Conservation (phyloP, 2,329 filamentous ascomycete genomes). For the Cordyceps javanica region DNA sequence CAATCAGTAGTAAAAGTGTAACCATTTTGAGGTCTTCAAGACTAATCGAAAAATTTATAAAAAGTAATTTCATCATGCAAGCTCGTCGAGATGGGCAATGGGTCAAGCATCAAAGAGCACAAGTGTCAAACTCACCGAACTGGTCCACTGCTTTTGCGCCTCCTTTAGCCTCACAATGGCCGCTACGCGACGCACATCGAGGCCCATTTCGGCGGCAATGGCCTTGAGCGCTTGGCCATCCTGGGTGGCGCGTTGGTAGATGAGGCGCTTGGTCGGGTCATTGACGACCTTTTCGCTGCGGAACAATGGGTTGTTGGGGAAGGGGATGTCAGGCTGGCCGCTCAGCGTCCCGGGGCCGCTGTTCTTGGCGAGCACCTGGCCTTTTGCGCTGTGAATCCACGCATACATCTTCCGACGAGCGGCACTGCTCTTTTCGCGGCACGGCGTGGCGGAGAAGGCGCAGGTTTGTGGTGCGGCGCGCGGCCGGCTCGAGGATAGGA, state of each 20-base stretch:
- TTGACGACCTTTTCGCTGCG: conserved; percentile 66
- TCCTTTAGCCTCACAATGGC: conserved; percentile 82
- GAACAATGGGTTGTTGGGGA: conserved; percentile 69
- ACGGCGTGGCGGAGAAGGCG: conserved; percentile 35
- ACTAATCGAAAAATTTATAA: conserved; percentile 95
- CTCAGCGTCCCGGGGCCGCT: conserved; percentile 33
- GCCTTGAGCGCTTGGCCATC: conserved; percentile 63
- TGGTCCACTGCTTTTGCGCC: conserved; percentile 71
- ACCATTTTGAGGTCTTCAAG: conserved; percentile 95
- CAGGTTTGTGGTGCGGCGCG: conserved; percentile 20
- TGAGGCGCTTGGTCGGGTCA: conserved; percentile 64
- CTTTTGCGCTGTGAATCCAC: conserved; percentile 29
- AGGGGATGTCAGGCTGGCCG: conserved; percentile 47
- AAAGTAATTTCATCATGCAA: conserved; percentile 51
- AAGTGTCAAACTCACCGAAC: conserved; percentile 57
- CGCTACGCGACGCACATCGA: conserved; percentile 78
- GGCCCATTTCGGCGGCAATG: conserved; percentile 68
- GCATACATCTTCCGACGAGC: conserved; percentile 31
- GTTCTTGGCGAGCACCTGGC: conserved; percentile 21
- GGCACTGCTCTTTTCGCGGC: conserved; percentile 31
- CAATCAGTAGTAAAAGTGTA: conserved; percentile 47
- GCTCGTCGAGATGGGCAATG: conserved; percentile 14
- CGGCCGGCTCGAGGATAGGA: conserved; percentile 19
- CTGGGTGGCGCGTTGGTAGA: conserved; percentile 63
- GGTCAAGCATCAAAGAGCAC: conserved; percentile 12